Percentiles rank a stretch among this genome's conserved stretches.
These are phyloP conservation scores for Cladorrhinum sp. DNA, from an alignment of 2,329 filamentous ascomycete genomes.

Conservation along the genomic window DNA sequence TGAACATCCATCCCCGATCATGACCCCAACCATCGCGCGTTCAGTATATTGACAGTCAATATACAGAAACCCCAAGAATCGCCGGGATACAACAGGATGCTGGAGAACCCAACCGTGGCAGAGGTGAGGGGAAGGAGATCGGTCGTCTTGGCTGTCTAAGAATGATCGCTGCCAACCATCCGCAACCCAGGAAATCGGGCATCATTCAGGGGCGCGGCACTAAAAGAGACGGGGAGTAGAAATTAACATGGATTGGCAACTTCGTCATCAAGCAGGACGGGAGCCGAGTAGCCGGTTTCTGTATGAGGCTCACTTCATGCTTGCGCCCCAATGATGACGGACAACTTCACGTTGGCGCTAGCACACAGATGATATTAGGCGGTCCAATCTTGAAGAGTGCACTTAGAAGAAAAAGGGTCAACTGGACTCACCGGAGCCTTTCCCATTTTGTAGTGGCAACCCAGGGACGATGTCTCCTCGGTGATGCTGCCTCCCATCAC, in stretches of 20 bases:
- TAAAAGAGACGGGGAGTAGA: not conserved
- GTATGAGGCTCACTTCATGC: not conserved
- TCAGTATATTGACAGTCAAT: not conserved
- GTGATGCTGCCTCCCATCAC: not conserved
- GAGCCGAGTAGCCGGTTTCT: not conserved
- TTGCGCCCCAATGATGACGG: not conserved
- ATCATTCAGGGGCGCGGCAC: not conserved
- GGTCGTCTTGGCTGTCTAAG: not conserved
- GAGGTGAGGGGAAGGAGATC: not conserved
- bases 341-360: not conserved
- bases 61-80: not conserved
- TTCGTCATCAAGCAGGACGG: not conserved
- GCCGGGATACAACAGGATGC: not conserved
- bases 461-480: too few relatives aligned
- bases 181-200: not conserved
- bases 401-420: not conserved
- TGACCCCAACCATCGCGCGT: not conserved
- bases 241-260: not conserved
- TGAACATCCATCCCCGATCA: not conserved
- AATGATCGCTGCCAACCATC: not conserved
- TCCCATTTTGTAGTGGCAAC: not conserved
- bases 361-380: not conserved
- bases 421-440: not conserved
- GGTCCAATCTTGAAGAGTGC: not conserved
- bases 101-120: not conserved